These are phyloP conservation scores for Ottelia alismoides DNA, from an alignment of 106 monocot species.

Conservation along the genomic window DNA sequence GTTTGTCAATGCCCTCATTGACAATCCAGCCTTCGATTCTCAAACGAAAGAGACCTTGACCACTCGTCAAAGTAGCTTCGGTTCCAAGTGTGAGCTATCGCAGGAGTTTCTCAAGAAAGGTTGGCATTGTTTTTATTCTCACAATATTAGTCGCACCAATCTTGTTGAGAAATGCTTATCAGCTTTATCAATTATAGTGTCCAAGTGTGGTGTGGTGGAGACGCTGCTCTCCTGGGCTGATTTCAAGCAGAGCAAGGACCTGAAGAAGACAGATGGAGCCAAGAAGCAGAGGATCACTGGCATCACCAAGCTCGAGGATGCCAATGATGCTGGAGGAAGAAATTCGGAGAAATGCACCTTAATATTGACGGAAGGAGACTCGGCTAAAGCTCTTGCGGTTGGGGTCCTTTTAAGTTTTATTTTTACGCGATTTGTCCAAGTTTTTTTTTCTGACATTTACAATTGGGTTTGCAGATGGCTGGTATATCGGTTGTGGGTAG, in stretches of 20 bases:
- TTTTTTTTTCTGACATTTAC: neutral
- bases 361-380: slow-evolving; percentile 97
- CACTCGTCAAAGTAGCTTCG: slow-evolving; percentile 95
- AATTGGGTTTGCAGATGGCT: slow-evolving; percentile 48
- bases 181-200: too few relatives aligned
- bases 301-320: slow-evolving; percentile 90
- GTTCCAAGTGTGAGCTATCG: slow-evolving; percentile 92
- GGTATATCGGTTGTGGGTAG: slow-evolving; percentile 92
- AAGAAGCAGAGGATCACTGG: slow-evolving; percentile 79
- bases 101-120: slow-evolving; percentile 79
- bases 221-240: slow-evolving; percentile 90
- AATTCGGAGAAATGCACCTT: slow-evolving; percentile 84
- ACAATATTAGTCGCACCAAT: too few relatives aligned
- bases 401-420: slow-evolving; percentile 11
- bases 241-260: slow-evolving; percentile 86
- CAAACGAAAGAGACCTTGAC: slow-evolving; percentile 98
- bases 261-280: slow-evolving; percentile 94
- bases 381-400: slow-evolving; percentile 96
- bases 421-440: neutral
- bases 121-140: slow-evolving; percentile 15
- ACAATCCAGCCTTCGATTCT: slow-evolving; percentile 97
- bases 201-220: slow-evolving; percentile 66
- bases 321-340: slow-evolving; percentile 86
- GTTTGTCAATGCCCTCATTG: slow-evolving; percentile 92
- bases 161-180: too few relatives aligned